A percentile compares a stretch with the other conserved stretches of the same genome.
Conservation (phyloP, 225 moss, liverwort and hornwort genomes). For the Marchantia paleacea region DNA sequence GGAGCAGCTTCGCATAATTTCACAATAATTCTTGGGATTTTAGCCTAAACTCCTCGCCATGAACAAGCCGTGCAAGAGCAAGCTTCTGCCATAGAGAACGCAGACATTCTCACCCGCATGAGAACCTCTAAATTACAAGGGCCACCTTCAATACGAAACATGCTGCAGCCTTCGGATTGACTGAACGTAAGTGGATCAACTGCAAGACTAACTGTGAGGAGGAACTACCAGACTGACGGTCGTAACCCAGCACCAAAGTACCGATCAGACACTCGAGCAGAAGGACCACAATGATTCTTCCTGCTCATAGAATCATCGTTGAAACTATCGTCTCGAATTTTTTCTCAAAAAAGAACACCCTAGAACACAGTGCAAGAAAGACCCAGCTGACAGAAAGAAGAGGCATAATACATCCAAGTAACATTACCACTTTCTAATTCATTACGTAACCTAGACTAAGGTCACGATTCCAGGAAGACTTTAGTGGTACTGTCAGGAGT, state of each 20-base stretch:
- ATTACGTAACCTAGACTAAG: too few species aligned
- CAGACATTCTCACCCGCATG: constrained; percentile 23
- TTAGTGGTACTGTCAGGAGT: neutral
- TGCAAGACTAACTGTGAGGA: neutral
- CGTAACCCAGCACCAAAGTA: neutral
- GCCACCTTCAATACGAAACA: neutral
- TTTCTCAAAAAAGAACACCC: neutral
- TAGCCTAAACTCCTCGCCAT: constrained; percentile 16
- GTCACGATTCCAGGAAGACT: too few species aligned
- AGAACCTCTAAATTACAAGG: constrained; percentile 17
- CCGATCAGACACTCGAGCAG: neutral
- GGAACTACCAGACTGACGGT: neutral
- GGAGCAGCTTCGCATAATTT: constrained; percentile 17
- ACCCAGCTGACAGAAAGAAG: neutral
- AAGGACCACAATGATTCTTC: neutral
- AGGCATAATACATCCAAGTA: neutral
- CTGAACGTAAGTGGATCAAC: neutral
- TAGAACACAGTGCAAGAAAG: neutral
- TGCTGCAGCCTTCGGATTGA: neutral
- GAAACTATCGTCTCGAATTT: neutral
- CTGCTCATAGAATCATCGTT: neutral
- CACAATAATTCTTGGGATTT: constrained; percentile 5
- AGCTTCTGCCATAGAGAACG: constrained; percentile 20
- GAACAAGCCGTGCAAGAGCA: constrained; percentile 8
- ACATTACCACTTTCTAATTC: too few species aligned